These are phyloP conservation scores for Jimgerdemannia flammicorona DNA, from an alignment of 192 early-diverging fungal genomes.

Conservation along the genomic window DNA sequence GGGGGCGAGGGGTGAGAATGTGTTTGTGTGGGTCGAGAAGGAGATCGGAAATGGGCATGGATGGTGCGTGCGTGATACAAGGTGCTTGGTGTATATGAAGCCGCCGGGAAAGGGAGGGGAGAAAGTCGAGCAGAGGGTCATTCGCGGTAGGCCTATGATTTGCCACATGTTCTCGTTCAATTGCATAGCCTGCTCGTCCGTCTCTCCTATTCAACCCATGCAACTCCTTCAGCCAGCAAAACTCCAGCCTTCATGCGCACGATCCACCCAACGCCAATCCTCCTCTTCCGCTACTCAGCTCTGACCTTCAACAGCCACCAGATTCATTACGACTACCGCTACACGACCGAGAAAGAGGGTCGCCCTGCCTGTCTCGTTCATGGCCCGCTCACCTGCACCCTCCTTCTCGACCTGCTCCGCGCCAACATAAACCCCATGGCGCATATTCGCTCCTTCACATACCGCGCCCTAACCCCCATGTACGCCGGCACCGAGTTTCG, in stretches of 20 bases:
- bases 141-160: neutral
- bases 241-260: constrained; percentile 56
- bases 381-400: constrained; percentile 75
- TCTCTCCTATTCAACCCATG: neutral
- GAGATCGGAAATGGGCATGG: constrained; percentile 59
- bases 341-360: constrained; percentile 62
- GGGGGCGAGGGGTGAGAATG: constrained; percentile 47
- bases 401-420: constrained; percentile 65
- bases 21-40: constrained; percentile 69
- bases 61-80: constrained; percentile 55
- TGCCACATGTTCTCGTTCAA: neutral
- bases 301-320: constrained; percentile 87
- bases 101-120: constrained; percentile 7
- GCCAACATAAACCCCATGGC: constrained; percentile 29
- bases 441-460: constrained; percentile 57
- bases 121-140: neutral
- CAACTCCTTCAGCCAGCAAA: constrained; percentile 29
- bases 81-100: constrained; percentile 66
- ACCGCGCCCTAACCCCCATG: constrained; percentile 68
- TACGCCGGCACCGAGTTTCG: constrained; percentile 54
- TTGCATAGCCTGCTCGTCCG: neutral
- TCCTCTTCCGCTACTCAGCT: constrained; percentile 85
- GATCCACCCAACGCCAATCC: constrained; percentile 61
- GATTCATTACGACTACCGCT: constrained; percentile 82
- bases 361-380: constrained; percentile 69